phyloP scores from a whole-genome alignment of 2,329 filamentous ascomycete species.

The Curvularia sp. region DNA sequence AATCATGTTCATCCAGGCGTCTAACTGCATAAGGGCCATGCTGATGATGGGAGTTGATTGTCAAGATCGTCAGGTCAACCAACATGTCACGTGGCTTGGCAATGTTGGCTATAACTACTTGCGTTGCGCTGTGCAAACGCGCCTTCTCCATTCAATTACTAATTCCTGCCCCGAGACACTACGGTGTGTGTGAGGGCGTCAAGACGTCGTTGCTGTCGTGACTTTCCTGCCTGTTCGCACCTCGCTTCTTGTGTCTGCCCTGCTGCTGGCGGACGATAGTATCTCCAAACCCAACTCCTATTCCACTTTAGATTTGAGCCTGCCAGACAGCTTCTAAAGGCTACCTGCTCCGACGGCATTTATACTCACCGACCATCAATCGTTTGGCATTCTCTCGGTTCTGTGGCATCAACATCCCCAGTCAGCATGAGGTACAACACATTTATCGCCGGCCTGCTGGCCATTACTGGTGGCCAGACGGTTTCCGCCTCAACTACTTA shows the following conservation, averaged over 20 bases:
- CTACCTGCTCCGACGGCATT: too few species aligned
- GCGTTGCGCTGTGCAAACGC: not conserved
- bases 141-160: not conserved
- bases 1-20: not conserved
- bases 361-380: too few species aligned
- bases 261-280: not conserved
- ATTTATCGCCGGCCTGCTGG: constrained; percentile 45
- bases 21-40: constrained; percentile 1
- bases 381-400: not conserved
- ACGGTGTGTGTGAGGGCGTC: not conserved
- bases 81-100: constrained; percentile 8
- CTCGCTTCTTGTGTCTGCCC: constrained; percentile 1
- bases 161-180: not conserved
- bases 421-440: constrained; percentile 41
- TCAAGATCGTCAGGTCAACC: constrained; percentile 2
- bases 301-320: too few species aligned
- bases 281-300: not conserved
- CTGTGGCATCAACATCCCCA: not conserved
- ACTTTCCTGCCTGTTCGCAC: not conserved
- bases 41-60: not conserved
- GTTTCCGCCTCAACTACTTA: constrained; percentile 28
- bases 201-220: not conserved
- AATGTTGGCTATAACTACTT: constrained; percentile 5
- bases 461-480: constrained; percentile 39
- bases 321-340: too few species aligned